phyloP scores from a whole-genome alignment of 2,329 filamentous ascomycete species.

The Camillea tinctor region DNA sequence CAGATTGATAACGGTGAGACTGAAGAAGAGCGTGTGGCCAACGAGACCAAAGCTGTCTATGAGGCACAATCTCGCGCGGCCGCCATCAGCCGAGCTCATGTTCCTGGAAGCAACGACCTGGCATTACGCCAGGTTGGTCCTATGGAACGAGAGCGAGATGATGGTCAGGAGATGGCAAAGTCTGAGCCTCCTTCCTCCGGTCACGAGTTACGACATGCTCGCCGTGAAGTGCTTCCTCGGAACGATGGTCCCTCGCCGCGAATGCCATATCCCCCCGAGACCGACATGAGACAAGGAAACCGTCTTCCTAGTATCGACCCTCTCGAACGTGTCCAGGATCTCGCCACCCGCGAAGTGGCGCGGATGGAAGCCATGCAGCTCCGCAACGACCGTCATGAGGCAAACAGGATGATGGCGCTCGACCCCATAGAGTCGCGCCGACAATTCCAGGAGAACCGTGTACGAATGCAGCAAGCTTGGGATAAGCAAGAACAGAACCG shows the following conservation, averaged over 20 bases:
- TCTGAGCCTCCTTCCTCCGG: conserved; percentile 9
- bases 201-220: conserved; percentile 43
- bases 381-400: conserved; percentile 49
- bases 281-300: conserved; percentile 36
- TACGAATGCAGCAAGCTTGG: conserved; percentile 56
- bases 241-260: conserved; percentile 30
- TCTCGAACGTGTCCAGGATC: conserved; percentile 47
- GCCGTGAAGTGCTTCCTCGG: conserved; percentile 35
- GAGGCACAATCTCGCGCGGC: conserved; percentile 49
- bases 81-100: conserved; percentile 25
- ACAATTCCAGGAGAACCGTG: conserved; percentile 49
- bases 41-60: conserved; percentile 51
- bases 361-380: conserved; percentile 51
- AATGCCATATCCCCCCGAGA: conserved; percentile 33
- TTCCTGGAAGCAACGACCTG: conserved; percentile 3
- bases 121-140: conserved; percentile 9
- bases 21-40: conserved; percentile 45
- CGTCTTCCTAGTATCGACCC: conserved; percentile 32
- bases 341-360: conserved; percentile 52
- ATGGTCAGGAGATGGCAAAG: conserved; percentile 14
- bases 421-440: conserved; percentile 26
- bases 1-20: conserved; percentile 56
- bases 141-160: conserved; percentile 17
- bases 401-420: conserved; percentile 29
- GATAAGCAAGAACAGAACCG: conserved; percentile 45